Base-by-base conservation (phyloP, 1,139 yeast species). In the Starmera stellimalicola region DNA sequence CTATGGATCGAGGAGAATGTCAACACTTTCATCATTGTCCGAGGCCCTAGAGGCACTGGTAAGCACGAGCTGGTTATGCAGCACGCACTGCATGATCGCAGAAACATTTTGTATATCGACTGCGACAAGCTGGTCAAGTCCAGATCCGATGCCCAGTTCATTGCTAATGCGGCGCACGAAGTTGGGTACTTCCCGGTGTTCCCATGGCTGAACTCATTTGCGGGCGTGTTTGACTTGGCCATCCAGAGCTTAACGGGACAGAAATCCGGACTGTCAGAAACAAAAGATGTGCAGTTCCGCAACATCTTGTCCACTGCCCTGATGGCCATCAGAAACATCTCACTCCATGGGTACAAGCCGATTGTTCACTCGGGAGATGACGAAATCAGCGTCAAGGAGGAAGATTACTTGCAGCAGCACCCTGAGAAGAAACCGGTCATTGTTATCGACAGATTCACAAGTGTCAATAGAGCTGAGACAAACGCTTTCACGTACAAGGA, bases 31-130 rank as follows among this genome's bases (percentile, higher is more conserved):
- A 85, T 88, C 25, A 74, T 91, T 3, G 79, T 91, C 2, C 75
- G 79, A 43, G 98, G 98, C 4, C 98, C 98, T 3, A 71, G 85
- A 44, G 98, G 98, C 6, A 77, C 94, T 17, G 98, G 98, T 12
- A 91, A 91, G 48, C 73, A 77, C 41, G 93, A 80, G 39, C 63
- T 91, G 41, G 87, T 91, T 4, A 63, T 77, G 52, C 77, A 78
- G 33, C 75, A 79, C 50, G 78, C 83, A 2, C 62, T 85, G 31
- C 60, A 64, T 29, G 71, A 61, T 23, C 65, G 78, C 27, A 60
- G 63, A 15, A 77, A 78, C 43, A 70, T 83, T 5, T 63, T 91
- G 31, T 68, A 73, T 35, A 55, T 91, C 33, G 94, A 91, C 55
- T 88, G 96, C 62, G 94, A 83, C 37, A 62, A 65, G 27, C 58